Evolutionary conservation across 2,329 filamentous ascomycete species (phyloP).

Genomic region (Onygenales sp.): DNA sequence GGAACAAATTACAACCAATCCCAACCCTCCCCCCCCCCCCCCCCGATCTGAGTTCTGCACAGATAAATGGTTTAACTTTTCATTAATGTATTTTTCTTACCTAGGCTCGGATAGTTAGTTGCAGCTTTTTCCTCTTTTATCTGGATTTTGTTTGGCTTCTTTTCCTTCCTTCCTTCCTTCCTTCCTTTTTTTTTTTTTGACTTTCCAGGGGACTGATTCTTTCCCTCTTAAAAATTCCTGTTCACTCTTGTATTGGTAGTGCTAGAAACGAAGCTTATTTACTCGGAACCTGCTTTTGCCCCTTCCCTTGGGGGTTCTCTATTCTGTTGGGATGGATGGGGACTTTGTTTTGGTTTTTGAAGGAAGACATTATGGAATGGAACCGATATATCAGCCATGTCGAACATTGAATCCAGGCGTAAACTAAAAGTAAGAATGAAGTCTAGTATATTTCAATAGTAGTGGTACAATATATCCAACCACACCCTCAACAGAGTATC

Average conservation of each 20-base stretch:
- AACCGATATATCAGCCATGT: too few species aligned
- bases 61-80: not conserved
- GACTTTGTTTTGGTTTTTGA: too few species aligned
- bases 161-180: not conserved
- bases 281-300: not conserved
- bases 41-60: too few species aligned
- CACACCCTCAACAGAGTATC: not conserved
- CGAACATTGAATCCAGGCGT: too few species aligned
- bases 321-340: not conserved
- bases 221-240: not conserved
- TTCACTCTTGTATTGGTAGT: not conserved
- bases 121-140: not conserved
- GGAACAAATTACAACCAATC: too few species aligned
- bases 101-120: too few species aligned
- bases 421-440: too few species aligned
- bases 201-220: not conserved
- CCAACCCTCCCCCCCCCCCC: too few species aligned
- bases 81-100: not conserved
- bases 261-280: not conserved
- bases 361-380: too few species aligned
- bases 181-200: not conserved
- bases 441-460: too few species aligned
- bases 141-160: not conserved
- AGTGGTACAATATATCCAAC: too few species aligned
- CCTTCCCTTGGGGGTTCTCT: not conserved